Percentiles rank a stretch among this genome's conserved stretches.
phyloP scores from a whole-genome alignment of 257 asterid genomes.

The Rhazya stricta region DNA sequence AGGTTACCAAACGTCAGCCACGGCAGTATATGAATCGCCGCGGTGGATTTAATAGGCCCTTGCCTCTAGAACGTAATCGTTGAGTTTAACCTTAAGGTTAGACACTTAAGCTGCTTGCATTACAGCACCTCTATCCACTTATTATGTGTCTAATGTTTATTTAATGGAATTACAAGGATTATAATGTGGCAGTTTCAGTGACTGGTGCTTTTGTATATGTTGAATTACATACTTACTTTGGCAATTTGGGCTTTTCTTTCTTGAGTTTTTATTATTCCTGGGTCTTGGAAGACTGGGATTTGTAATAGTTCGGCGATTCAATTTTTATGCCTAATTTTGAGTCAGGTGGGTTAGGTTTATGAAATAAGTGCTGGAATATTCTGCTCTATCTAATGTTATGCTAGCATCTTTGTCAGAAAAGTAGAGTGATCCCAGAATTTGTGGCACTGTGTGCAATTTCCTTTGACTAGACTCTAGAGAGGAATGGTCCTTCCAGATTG shows the following conservation, averaged over 20 bases:
- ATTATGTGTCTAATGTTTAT: neutral
- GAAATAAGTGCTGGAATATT: neutral
- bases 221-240: neutral
- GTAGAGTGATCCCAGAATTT: neutral
- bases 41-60: constrained; percentile 98
- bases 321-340: neutral
- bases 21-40: constrained; percentile 99
- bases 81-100: constrained; percentile 39
- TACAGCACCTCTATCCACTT: constrained; percentile 7
- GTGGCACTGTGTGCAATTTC: neutral
- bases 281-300: neutral
- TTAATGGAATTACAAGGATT: neutral
- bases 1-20: constrained; percentile 95
- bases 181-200: neutral
- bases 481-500: neutral
- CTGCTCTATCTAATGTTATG: neutral
- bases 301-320: neutral
- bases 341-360: neutral
- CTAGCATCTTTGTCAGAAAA: neutral
- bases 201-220: neutral
- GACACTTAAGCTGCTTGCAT: constrained; percentile 9
- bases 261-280: neutral
- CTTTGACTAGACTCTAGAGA: neutral
- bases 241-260: neutral
- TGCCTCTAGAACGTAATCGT: constrained; percentile 86